Base-by-base conservation (phyloP, 163 green algal genomes). In the Prototheca wickerhamii region DNA sequence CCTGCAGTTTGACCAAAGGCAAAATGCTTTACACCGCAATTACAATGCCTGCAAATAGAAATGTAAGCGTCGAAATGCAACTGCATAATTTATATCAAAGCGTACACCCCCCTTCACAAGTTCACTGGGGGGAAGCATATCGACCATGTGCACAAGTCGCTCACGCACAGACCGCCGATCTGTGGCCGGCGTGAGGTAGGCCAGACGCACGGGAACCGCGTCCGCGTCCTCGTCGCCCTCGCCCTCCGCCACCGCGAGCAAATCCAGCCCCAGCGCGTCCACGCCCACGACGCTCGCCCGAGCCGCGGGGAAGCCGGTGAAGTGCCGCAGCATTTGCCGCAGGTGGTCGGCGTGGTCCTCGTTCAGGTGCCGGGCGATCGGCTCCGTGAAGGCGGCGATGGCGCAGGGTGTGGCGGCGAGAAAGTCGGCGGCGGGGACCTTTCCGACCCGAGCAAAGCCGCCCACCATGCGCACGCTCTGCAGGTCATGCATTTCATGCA, bases 281-380 rank as follows among this genome's bases (percentile, higher is more conserved):
- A 91, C 30, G 31, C 40, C 66, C 37, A 79, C 23, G 58, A 91
- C 83, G 40, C 25, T 67, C 1, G 75, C 84, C 17, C 59, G 55
- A 57, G 65, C 60, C 10, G 85, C 72, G 64, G 50, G 28, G 26
- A 25, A 17, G 21, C 6, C 30, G 17, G 23, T 6, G 60, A 26
- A 86, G 53, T 86, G 73, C 40, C 68, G 69, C 44, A 90, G 67
- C 76, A 88, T 68, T n/a, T 84, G 32, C 77, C 82, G 0, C 59
- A 35, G 28, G 70, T 84, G 42, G 84, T 78, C 71, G 2, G 53
- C 50, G 58, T 89, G 81, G 71, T 86, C 15, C 42, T 64, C 76
- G 59, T 91, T 90, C 83, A 90, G 89, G 72, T 91, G 84, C 7
- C 72, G 63, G 32, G 61, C 75, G 26, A 91, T 81, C 4, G 82